phyloP scores from a whole-genome alignment of 1,284 basidiomycete genomes.

The Pseudozyma tsukubaensis region DNA sequence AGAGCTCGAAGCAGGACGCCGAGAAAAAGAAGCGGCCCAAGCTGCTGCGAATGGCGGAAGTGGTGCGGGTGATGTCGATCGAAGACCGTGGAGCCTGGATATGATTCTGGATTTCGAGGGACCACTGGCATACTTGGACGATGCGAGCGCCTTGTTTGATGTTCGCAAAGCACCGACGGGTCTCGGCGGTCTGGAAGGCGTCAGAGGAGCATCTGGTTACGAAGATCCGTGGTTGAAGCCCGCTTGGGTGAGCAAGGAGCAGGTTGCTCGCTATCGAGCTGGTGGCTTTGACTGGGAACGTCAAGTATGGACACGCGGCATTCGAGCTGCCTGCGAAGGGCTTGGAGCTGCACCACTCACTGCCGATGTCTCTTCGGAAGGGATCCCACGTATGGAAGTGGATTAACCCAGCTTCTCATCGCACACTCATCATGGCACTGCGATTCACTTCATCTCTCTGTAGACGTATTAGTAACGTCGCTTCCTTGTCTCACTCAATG shows the following conservation, averaged over 20 bases:
- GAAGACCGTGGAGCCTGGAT: slow-evolving; percentile 46
- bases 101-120: slow-evolving; percentile 62
- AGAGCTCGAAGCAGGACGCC: slow-evolving; percentile 28
- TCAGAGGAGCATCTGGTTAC: slow-evolving; percentile 47
- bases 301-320: slow-evolving; percentile 56
- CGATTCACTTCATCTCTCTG: neutral
- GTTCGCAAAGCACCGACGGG: slow-evolving; percentile 50
- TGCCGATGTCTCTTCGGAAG: neutral
- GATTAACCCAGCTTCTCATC: slow-evolving; percentile 7
- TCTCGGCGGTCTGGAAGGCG: slow-evolving; percentile 49
- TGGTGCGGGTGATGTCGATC: slow-evolving; percentile 19
- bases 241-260: slow-evolving; percentile 37
- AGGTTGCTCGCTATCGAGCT: slow-evolving; percentile 54
- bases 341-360: slow-evolving; percentile 40
- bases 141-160: slow-evolving; percentile 46
- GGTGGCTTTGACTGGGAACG: slow-evolving; percentile 62
- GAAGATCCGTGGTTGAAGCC: slow-evolving; percentile 61
- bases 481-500: neutral
- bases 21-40: slow-evolving; percentile 41
- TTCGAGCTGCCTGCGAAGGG: slow-evolving; percentile 52
- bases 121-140: slow-evolving; percentile 58
- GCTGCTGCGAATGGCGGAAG: slow-evolving; percentile 11
- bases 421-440: neutral
- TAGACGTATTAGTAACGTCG: neutral
- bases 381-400: slow-evolving; percentile 36